Percentiles rank a stretch among this genome's conserved stretches.
Evolutionary conservation across 148 eudicot species (phyloP).

Genomic region (Nyssa sinensis): DNA sequence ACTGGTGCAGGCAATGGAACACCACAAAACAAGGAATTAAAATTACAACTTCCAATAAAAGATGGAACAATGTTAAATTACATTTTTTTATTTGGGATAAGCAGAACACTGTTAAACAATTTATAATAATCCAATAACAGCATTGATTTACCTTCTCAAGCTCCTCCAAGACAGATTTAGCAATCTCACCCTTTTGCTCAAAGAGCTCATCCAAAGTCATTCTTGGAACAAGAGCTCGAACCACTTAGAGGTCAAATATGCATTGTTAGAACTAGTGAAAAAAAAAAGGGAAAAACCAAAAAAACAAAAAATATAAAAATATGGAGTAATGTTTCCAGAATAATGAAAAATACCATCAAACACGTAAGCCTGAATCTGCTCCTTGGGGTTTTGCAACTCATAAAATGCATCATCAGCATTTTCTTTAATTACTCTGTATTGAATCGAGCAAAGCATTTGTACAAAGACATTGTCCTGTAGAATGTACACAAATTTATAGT

Average conservation of each 20-base stretch:
- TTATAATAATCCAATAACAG: not conserved
- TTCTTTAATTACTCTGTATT: slow-evolving; percentile 76
- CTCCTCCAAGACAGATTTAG: slow-evolving; percentile 83
- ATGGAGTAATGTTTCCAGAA: not conserved
- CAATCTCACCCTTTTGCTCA: slow-evolving; percentile 96
- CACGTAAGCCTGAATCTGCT: slow-evolving; percentile 95
- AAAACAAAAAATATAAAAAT: too few species aligned
- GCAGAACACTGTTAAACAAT: not conserved
- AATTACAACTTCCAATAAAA: too few species aligned
- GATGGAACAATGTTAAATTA: too few species aligned
- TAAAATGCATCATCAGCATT: slow-evolving; percentile 98
- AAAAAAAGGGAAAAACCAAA: not conserved
- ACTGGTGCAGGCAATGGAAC: too few species aligned
- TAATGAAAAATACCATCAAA: slow-evolving; percentile 69
- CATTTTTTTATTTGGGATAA: too few species aligned
- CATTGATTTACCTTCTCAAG: slow-evolving; percentile 79
- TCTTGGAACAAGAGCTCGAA: slow-evolving; percentile 93
- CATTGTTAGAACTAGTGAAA: not conserved
- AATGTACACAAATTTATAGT: not conserved
- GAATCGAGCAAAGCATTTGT: slow-evolving; percentile 89
- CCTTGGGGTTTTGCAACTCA: slow-evolving; percentile 91
- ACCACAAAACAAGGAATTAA: too few species aligned
- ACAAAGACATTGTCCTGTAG: slow-evolving; percentile 97
- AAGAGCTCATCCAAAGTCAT: slow-evolving; percentile 91
- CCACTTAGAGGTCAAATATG: slow-evolving; percentile 47